These are phyloP conservation scores for Phytopythium oedochilum DNA, from an alignment of 352 stramenopile species.

Conservation along the genomic window DNA sequence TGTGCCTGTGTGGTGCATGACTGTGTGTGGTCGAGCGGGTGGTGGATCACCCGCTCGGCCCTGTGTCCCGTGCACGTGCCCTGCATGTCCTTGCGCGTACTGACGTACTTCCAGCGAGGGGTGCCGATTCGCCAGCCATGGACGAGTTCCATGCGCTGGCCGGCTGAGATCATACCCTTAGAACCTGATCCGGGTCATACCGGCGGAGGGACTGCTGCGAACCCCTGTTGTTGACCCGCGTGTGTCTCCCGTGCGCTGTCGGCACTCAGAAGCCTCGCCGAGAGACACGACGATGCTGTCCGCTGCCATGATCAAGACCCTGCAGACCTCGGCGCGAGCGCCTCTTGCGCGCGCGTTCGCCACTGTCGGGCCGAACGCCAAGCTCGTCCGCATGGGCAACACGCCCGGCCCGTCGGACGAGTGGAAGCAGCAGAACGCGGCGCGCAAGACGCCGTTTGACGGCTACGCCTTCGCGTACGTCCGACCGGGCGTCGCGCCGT, in stretches of 20 bases:
- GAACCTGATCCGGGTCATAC: constrained; percentile 63
- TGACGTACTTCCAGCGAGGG: constrained; percentile 55
- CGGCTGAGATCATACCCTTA: constrained; percentile 63
- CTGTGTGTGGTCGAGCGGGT: neutral
- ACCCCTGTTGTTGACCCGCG: constrained; percentile 14
- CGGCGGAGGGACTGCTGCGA: constrained; percentile 52
- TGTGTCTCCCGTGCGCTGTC: constrained; percentile 8
- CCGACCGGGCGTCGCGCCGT: neutral
- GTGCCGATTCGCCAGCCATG: constrained; percentile 40
- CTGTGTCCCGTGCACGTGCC: neutral
- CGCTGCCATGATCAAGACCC: constrained; percentile 25
- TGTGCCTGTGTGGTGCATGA: neutral
- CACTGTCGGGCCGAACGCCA: constrained; percentile 41
- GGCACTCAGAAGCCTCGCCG: neutral
- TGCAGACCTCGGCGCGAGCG: constrained; percentile 9
- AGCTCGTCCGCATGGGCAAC: constrained; percentile 35
- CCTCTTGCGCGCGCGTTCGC: constrained; percentile 26
- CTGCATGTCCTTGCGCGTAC: constrained; percentile 4
- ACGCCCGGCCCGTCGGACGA: constrained; percentile 36
- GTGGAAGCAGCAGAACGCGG: constrained; percentile 38
- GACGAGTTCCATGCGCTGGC: constrained; percentile 39
- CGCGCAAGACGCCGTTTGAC: constrained; percentile 47
- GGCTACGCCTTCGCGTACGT: constrained; percentile 58
- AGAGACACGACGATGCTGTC: constrained; percentile 19
- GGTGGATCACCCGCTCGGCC: too few relatives aligned